Conservation (phyloP, 768 basidiomycete species). For the Rhizopogon sp. region DNA sequence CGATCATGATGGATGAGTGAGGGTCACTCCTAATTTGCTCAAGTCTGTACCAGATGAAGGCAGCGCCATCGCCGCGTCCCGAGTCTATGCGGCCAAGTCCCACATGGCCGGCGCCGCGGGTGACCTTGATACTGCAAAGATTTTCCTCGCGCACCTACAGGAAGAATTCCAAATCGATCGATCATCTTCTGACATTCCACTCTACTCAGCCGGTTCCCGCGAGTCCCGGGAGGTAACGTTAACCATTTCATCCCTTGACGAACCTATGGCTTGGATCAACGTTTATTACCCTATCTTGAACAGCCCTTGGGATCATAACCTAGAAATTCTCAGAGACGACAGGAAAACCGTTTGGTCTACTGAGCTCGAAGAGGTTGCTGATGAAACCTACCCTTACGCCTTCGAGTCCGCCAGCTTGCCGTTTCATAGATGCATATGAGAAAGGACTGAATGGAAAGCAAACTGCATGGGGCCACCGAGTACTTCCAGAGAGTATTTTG, state of each 20-base stretch:
- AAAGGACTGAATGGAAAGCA: too few relatives aligned
- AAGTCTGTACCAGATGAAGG: constrained; percentile 49
- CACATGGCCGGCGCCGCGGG: constrained; percentile 56
- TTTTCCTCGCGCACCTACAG: constrained; percentile 50
- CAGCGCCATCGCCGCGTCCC: constrained; percentile 47
- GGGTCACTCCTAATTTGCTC: background rate
- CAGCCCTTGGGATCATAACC: constrained; percentile 50
- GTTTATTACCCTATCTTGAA: constrained; percentile 75
- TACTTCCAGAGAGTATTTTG: too few relatives aligned
- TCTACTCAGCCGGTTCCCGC: constrained; percentile 53
- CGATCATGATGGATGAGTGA: too few relatives aligned
- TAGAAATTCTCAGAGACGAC: constrained; percentile 52
- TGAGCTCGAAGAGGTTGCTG: constrained; percentile 60
- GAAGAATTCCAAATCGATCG: constrained; percentile 38
- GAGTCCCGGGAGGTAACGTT: constrained; percentile 51
- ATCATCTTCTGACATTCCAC: constrained; percentile 28
- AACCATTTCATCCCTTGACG: constrained; percentile 32
- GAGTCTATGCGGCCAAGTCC: constrained; percentile 46
- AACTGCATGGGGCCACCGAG: too few relatives aligned
- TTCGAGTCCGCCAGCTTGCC: constrained; percentile 35
- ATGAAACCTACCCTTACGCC: constrained; percentile 63
- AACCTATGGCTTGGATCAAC: constrained; percentile 57
- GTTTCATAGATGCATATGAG: too few relatives aligned
- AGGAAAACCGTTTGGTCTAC: constrained; percentile 53
- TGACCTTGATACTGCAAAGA: constrained; percentile 53